A percentile compares a stretch with the other conserved stretches of the same genome.
These are phyloP conservation scores for Rhodosporidiobolus odoratus DNA, from an alignment of 768 basidiomycete species.

Conservation along the genomic window DNA sequence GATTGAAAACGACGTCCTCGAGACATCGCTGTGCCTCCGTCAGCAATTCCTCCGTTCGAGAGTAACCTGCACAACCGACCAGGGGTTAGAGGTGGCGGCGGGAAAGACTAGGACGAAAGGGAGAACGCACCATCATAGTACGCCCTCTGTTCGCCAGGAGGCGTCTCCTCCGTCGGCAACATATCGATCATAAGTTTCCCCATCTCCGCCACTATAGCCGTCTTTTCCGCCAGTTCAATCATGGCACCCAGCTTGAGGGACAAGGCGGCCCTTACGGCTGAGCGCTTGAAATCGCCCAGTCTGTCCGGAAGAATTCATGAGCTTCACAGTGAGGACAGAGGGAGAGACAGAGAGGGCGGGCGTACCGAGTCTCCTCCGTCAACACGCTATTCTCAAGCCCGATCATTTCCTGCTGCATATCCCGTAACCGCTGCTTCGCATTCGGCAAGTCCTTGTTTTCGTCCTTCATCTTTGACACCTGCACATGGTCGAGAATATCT, in stretches of 20 bases:
- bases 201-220: slow-evolving; percentile 49
- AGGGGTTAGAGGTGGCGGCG: background rate
- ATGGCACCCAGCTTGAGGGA: slow-evolving; percentile 49
- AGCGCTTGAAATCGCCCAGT: slow-evolving; percentile 50
- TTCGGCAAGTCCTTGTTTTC: slow-evolving; percentile 50
- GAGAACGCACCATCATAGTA: slow-evolving; percentile 45
- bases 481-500: background rate
- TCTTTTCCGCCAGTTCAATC: slow-evolving; percentile 50
- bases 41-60: slow-evolving; percentile 46
- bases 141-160: slow-evolving; percentile 48
- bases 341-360: background rate
- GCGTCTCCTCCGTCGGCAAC: slow-evolving; percentile 49
- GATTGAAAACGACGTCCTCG: slow-evolving; percentile 40
- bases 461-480: slow-evolving; percentile 48
- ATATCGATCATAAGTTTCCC: slow-evolving; percentile 51
- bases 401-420: slow-evolving; percentile 48
- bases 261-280: slow-evolving; percentile 47
- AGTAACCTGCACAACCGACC: slow-evolving; percentile 36
- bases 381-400: slow-evolving; percentile 40
- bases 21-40: slow-evolving; percentile 47
- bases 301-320: slow-evolving; percentile 24
- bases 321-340: too few species aligned
- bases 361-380: slow-evolving; percentile 38
- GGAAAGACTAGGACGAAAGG: background rate
- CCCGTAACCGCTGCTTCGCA: slow-evolving; percentile 47